These are phyloP conservation scores for Circinella umbellata DNA, from an alignment of 371 early-diverging fungal species.

Conservation along the genomic window DNA sequence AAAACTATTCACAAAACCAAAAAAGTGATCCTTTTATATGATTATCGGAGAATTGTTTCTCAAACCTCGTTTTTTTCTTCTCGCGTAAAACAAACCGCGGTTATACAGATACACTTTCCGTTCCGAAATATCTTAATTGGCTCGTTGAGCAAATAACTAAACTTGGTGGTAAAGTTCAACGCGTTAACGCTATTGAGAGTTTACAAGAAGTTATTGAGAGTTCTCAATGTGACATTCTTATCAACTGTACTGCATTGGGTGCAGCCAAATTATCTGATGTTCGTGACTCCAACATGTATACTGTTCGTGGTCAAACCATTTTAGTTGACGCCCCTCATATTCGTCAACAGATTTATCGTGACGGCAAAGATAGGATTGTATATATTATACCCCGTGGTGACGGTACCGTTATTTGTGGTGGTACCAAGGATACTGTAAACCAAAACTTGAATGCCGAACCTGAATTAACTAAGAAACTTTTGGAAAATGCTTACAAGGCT, in stretches of 20 bases:
- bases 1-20: no score
- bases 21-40: no score
- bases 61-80: constrained; percentile 5
- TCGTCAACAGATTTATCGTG: constrained; percentile 44
- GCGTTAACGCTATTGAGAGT: constrained; percentile 44
- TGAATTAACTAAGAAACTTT: constrained; percentile 35
- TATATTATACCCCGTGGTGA: constrained; percentile 85
- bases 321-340: constrained; percentile 73
- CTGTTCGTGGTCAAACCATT: constrained; percentile 79
- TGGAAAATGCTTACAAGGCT: constrained; percentile 35
- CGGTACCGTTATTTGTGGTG: constrained; percentile 81
- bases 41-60: background rate
- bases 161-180: constrained; percentile 61
- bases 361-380: constrained; percentile 44
- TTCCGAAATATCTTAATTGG: constrained; percentile 69
- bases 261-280: constrained; percentile 70
- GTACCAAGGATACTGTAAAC: constrained; percentile 41
- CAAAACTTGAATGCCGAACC: constrained; percentile 35
- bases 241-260: constrained; percentile 80
- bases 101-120: constrained; percentile 34
- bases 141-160: constrained; percentile 53
- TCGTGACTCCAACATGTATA: constrained; percentile 65
- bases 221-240: constrained; percentile 53
- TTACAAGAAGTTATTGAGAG: constrained; percentile 56
- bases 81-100: no score